A percentile compares a stretch with the other conserved stretches of the same genome.
Evolutionary conservation across 164 flowering plant genomes (phyloP).

Genomic region (Brasenia schreberi): DNA sequence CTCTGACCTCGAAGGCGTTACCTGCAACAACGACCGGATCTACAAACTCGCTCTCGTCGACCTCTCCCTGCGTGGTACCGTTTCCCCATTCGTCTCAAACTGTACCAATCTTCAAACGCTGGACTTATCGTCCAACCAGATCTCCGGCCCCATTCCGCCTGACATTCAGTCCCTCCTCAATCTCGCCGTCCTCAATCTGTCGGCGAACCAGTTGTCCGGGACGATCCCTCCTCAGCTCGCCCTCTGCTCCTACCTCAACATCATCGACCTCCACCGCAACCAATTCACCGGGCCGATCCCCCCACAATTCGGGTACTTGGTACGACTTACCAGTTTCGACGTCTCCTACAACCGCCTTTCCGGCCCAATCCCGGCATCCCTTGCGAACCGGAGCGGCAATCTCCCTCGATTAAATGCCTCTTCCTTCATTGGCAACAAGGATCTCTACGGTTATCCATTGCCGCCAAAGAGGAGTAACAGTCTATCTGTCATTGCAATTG

Average conservation of each 20-base stretch:
- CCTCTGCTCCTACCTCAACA: constrained; percentile 71
- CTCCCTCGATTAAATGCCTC: constrained; percentile 59
- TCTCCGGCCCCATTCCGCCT: constrained; percentile 71
- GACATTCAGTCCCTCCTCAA: constrained; percentile 67
- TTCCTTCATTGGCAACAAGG: constrained; percentile 69
- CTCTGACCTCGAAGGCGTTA: constrained; percentile 67
- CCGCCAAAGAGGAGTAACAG: constrained; percentile 37
- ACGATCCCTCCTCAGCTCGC: constrained; percentile 63
- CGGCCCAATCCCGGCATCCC: constrained; percentile 48
- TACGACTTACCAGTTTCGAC: constrained; percentile 62
- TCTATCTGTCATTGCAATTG: constrained; percentile 64
- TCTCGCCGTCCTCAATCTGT: constrained; percentile 86
- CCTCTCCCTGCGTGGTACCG: constrained; percentile 54
- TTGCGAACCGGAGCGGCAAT: constrained; percentile 56
- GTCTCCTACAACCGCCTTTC: constrained; percentile 60
- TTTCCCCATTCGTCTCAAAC: constrained; percentile 74
- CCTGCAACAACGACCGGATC: constrained; percentile 95
- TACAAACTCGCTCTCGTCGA: constrained; percentile 70
- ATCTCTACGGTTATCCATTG: constrained; percentile 80
- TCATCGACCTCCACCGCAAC: constrained; percentile 77
- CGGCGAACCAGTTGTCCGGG: constrained; percentile 56
- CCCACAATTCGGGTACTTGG: constrained; percentile 50
- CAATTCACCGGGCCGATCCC: constrained; percentile 63
- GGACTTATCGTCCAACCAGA: constrained; percentile 70
- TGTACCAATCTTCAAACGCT: constrained; percentile 89